Evolutionary conservation across 202 grass and related monocot species (phyloP).

Genomic region (Setaria viridis): DNA sequence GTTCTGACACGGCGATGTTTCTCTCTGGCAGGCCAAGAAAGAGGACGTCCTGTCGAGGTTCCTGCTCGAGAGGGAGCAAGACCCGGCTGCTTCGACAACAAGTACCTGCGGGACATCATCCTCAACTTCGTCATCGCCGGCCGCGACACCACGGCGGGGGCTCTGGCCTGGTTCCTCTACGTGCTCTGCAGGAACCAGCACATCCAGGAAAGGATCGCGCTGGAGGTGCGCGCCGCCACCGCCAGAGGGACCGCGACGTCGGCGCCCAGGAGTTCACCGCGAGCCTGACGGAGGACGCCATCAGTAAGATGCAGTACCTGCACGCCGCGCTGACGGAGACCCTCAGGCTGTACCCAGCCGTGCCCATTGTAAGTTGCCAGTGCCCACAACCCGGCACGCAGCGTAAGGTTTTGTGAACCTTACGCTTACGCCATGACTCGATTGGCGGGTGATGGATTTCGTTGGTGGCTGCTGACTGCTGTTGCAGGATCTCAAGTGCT

Average conservation of each 20-base stretch:
- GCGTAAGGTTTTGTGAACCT: too few relatives aligned
- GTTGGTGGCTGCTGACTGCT: not conserved
- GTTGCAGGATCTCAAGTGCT: slow-evolving; percentile 57
- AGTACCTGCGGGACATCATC: slow-evolving; percentile 78
- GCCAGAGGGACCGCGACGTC: slow-evolving; percentile 31
- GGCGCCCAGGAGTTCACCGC: slow-evolving; percentile 39
- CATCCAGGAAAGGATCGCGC: slow-evolving; percentile 44
- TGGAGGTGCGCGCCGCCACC: slow-evolving; percentile 46
- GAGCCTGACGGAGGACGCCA: slow-evolving; percentile 56
- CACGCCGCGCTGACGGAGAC: slow-evolving; percentile 70
- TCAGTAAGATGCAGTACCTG: slow-evolving; percentile 73
- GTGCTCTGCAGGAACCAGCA: slow-evolving; percentile 53
- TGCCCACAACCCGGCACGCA: too few relatives aligned
- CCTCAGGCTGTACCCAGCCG: slow-evolving; percentile 66
- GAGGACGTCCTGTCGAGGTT: slow-evolving; percentile 80
- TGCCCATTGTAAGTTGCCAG: slow-evolving; percentile 52
- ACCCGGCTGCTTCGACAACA: slow-evolving; percentile 50
- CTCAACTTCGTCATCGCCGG: slow-evolving; percentile 78
- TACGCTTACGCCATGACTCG: too few relatives aligned
- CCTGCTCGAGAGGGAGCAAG: slow-evolving; percentile 55
- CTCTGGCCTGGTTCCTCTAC: slow-evolving; percentile 77
- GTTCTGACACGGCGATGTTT: not conserved
- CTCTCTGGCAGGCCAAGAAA: slow-evolving; percentile 58
- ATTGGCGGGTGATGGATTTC: not conserved
- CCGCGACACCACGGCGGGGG: slow-evolving; percentile 75